Evolutionary conservation across 1,139 yeast genomes (phyloP).

Genomic region (Yamadazyma dendronema): DNA sequence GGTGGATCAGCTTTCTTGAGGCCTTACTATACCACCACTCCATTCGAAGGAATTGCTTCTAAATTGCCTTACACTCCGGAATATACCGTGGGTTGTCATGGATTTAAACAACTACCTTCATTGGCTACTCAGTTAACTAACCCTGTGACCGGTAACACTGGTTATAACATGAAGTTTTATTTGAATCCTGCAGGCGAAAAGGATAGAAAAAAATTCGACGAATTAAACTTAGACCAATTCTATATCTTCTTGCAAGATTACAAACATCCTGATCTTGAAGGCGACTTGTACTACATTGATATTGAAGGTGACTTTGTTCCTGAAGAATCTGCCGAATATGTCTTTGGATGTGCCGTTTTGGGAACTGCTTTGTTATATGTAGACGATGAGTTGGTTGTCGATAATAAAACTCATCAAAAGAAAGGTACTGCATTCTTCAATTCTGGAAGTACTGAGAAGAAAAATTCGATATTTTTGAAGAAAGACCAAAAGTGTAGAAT

Average conservation of each 20-base stretch:
- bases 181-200: slow-evolving; percentile 22
- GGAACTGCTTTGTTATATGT: slow-evolving; percentile 56
- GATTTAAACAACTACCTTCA: slow-evolving; percentile 27
- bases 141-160: slow-evolving; percentile 38
- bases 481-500: slow-evolving; percentile 42
- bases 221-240: slow-evolving; percentile 29
- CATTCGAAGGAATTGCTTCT: slow-evolving; percentile 25
- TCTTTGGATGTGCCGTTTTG: slow-evolving; percentile 47
- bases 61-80: slow-evolving; percentile 19
- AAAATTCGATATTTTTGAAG: slow-evolving; percentile 33
- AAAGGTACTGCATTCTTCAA: slow-evolving; percentile 48
- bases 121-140: slow-evolving; percentile 22
- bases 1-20: slow-evolving; percentile 37
- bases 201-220: slow-evolving; percentile 34
- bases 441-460: slow-evolving; percentile 48
- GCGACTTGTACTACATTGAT: slow-evolving; percentile 36
- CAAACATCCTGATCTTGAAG: slow-evolving; percentile 22
- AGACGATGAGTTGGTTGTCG: slow-evolving; percentile 52
- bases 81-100: slow-evolving; percentile 22
- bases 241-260: slow-evolving; percentile 49
- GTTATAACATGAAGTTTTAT: slow-evolving; percentile 36
- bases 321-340: slow-evolving; percentile 46
- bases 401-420: slow-evolving; percentile 52
- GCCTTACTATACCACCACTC: slow-evolving; percentile 30
- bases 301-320: slow-evolving; percentile 45